Conservation (phyloP, 768 basidiomycete genomes). For the Suillus brevipes region DNA sequence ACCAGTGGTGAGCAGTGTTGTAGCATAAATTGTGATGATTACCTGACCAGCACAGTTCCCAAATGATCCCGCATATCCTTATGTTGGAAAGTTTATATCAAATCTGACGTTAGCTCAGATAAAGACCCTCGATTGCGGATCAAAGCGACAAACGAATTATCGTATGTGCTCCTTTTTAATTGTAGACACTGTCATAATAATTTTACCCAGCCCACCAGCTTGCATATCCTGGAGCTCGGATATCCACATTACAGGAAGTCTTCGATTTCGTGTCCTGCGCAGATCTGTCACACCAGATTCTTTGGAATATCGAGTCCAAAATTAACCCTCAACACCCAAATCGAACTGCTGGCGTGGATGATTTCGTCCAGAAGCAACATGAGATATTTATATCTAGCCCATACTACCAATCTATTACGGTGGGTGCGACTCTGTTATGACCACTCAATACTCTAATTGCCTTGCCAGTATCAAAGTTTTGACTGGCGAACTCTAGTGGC, state of each 20-base stretch:
- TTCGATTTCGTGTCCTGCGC: slow-evolving; percentile 77
- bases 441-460: neutral
- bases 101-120: slow-evolving; percentile 78
- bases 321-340: slow-evolving; percentile 56
- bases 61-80: slow-evolving; percentile 64
- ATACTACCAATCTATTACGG: slow-evolving; percentile 66
- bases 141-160: slow-evolving; percentile 54
- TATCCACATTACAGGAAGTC: slow-evolving; percentile 72
- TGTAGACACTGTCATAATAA: slow-evolving; percentile 6
- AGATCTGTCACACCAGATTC: slow-evolving; percentile 59
- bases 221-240: slow-evolving; percentile 64
- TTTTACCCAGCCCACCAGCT: slow-evolving; percentile 54
- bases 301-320: slow-evolving; percentile 82
- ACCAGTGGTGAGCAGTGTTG: slow-evolving; percentile 50
- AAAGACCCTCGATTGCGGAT: slow-evolving; percentile 81
- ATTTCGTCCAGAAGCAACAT: slow-evolving; percentile 65
- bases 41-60: slow-evolving; percentile 39
- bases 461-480: slow-evolving; percentile 70
- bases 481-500: slow-evolving; percentile 75
- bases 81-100: slow-evolving; percentile 75
- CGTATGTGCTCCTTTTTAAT: slow-evolving; percentile 42
- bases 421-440: slow-evolving; percentile 30
- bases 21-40: neutral
- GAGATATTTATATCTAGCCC: slow-evolving; percentile 56
- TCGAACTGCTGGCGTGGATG: slow-evolving; percentile 52